These are phyloP conservation scores for Botryotinia calthae DNA, from an alignment of 2,329 filamentous ascomycete genomes.

Conservation along the genomic window DNA sequence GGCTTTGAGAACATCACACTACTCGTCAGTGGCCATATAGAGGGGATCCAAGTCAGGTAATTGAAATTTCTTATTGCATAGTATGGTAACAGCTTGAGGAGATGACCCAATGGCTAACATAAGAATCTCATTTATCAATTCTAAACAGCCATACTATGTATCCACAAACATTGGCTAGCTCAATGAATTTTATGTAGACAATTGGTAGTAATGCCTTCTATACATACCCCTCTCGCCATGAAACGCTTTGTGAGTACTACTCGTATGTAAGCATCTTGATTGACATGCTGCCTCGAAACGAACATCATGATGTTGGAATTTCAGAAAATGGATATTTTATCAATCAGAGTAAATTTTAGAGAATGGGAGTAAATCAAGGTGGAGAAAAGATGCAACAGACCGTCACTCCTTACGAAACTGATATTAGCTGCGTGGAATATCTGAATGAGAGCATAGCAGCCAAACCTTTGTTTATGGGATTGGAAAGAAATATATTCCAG, in stretches of 20 bases:
- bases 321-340: neutral
- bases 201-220: constrained; percentile 20
- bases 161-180: constrained; percentile 20
- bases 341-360: neutral
- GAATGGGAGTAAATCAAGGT: neutral
- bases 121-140: neutral
- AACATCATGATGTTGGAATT: neutral
- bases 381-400: neutral
- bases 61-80: neutral
- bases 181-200: constrained; percentile 19
- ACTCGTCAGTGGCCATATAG: neutral
- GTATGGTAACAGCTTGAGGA: neutral
- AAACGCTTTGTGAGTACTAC: constrained; percentile 26
- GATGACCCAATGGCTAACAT: neutral
- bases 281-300: constrained; percentile 16
- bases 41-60: neutral
- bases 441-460: neutral
- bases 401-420: neutral
- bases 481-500: neutral
- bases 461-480: neutral
- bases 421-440: neutral
- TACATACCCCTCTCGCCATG: neutral
- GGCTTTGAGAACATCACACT: neutral
- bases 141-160: neutral
- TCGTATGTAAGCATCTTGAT: constrained; percentile 25